Base-by-base conservation (phyloP, 208 protist genomes). In the Crithidia acanthocephali region DNA sequence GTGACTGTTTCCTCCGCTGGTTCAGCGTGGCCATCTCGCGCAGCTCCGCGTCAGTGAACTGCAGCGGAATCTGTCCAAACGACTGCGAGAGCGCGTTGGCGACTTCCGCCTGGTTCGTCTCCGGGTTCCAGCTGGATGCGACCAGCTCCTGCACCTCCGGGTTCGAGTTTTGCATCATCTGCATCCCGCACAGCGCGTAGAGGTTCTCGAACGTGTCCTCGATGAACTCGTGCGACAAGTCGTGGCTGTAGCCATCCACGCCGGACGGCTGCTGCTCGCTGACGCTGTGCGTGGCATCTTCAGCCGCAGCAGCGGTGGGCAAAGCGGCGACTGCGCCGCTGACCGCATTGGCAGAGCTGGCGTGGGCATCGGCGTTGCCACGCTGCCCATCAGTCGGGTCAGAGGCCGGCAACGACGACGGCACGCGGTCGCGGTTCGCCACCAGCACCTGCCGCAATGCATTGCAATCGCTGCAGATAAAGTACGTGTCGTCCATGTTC, bases 121-220 rank as follows among this genome's bases (percentile, higher is more conserved):
- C 58, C 8, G 62, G 58, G 40, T 78, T 63, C 74, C 68, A 77
- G 74, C 79, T 72, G 8, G 61, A 30, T 3, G 59, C 15, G 2
- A 89, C 75, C 33, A 88, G 77, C 32, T 80, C 65, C 25, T 72
- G 79, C 42, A 74, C 64, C 50, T 83, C 78, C 0, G 57, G 50
- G 44, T 89, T 84, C 35, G 83, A 60, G 51, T 53, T 72, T 56
- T 86, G 76, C 73, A 87, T 59, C n/a, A 92, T 45, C 68, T 94
- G 88, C 82, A 93, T 85, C 15, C 83, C 81, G 55, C 81, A 91
- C 23, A 95, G 53, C 28, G 70, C 66, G 32, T 68, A 86, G 20
- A 95, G 56, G 56, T 95, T 94, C 40, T 95, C 91, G 20, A 81
- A 72, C 28, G 86, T 95, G 70, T 94, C 91, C 60, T 93, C 91